A percentile compares a stretch with the other conserved stretches of the same genome.
phyloP scores from a whole-genome alignment of 2,329 filamentous ascomycete genomes.

The Calycina herbarum region DNA sequence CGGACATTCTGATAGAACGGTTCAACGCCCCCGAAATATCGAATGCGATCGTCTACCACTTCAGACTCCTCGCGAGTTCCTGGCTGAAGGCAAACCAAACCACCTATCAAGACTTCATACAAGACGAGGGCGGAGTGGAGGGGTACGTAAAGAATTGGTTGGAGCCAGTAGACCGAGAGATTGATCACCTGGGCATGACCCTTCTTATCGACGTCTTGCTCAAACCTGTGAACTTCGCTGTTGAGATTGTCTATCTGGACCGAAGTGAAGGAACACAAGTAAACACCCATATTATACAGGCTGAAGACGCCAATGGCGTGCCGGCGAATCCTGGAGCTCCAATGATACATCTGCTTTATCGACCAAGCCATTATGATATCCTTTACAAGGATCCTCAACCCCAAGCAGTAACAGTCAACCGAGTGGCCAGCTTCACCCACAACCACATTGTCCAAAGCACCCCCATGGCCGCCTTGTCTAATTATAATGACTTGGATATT shows the following conservation, averaged over 20 bases:
- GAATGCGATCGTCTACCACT: slow-evolving; percentile 81
- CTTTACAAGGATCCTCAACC: slow-evolving; percentile 64
- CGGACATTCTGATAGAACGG: slow-evolving; percentile 55
- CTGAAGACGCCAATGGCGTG: slow-evolving; percentile 42
- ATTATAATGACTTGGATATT: slow-evolving; percentile 31
- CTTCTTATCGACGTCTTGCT: slow-evolving; percentile 78
- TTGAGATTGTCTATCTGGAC: slow-evolving; percentile 91
- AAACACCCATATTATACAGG: slow-evolving; percentile 52
- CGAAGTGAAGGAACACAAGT: slow-evolving; percentile 76
- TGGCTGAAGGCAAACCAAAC: slow-evolving; percentile 76
- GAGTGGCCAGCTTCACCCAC: slow-evolving; percentile 49
- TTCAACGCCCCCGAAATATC: slow-evolving; percentile 75
- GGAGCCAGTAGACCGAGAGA: slow-evolving; percentile 76
- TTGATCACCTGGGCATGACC: slow-evolving; percentile 84
- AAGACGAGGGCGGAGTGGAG: slow-evolving; percentile 56
- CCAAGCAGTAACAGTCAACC: slow-evolving; percentile 43
- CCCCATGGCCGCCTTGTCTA: slow-evolving; percentile 38
- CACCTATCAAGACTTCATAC: slow-evolving; percentile 72
- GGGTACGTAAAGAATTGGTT: slow-evolving; percentile 71
- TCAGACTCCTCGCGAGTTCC: slow-evolving; percentile 76
- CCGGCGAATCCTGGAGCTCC: slow-evolving; percentile 43
- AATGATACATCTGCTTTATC: slow-evolving; percentile 62
- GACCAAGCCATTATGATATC: slow-evolving; percentile 88
- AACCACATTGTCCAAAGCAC: slow-evolving; percentile 46
- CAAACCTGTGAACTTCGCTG: slow-evolving; percentile 72